Evolutionary conservation across 352 stramenopile species (phyloP).

Genomic region (Globisporangium abappressorium): DNA sequence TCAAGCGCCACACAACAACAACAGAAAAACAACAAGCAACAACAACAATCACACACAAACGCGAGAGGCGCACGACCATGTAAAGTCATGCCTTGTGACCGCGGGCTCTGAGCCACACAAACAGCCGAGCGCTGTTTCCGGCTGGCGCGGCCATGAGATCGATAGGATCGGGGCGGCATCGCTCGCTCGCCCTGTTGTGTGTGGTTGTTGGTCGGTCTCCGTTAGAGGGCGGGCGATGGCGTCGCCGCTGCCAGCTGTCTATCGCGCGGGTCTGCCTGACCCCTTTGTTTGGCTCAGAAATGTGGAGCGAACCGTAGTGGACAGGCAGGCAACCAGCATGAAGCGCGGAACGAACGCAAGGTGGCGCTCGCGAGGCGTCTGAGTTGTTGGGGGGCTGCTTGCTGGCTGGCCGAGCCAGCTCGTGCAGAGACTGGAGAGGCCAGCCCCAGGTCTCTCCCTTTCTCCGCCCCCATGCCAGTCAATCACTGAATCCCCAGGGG

Average conservation of each 20-base stretch:
- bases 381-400: not conserved
- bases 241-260: not conserved
- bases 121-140: not conserved
- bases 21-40: not conserved
- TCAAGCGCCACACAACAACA: not conserved
- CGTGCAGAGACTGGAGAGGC: not conserved
- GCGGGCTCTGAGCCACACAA: not conserved
- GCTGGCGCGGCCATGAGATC: slow-evolving; percentile 6
- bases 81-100: slow-evolving; percentile 7
- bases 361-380: not conserved
- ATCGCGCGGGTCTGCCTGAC: not conserved
- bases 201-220: not conserved
- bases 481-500: too few relatives aligned
- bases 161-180: slow-evolving; percentile 4
- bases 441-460: not conserved
- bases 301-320: not conserved
- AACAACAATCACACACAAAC: not conserved
- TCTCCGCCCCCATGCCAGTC: too few relatives aligned
- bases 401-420: not conserved
- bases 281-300: not conserved
- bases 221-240: not conserved
- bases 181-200: not conserved
- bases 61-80: not conserved
- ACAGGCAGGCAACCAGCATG: slow-evolving; percentile 9
- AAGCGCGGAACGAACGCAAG: slow-evolving; percentile 17